Evolutionary conservation across 495 filamentous ascomycete genomes (phyloP).

Genomic region (Evernia prunastri): DNA sequence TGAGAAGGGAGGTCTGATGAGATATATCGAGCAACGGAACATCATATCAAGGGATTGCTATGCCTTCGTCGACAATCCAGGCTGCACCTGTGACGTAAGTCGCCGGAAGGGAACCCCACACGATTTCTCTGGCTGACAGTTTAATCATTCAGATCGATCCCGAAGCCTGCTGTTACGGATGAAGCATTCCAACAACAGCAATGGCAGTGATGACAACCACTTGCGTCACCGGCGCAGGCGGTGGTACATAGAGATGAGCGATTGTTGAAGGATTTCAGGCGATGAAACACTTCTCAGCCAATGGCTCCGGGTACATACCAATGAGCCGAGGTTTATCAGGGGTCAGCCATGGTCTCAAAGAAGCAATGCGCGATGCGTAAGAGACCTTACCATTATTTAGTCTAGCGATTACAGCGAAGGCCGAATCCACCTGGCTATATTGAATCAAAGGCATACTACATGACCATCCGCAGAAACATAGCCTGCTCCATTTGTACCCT

Average conservation of each 20-base stretch:
- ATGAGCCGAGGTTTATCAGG: too few species aligned
- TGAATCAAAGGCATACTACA: too few species aligned
- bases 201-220: not conserved
- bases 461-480: too few species aligned
- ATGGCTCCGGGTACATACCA: too few species aligned
- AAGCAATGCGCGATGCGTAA: too few species aligned
- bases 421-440: too few species aligned
- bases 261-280: not conserved
- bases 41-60: not conserved
- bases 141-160: not conserved
- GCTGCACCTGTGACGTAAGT: not conserved
- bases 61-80: not conserved
- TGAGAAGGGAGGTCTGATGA: not conserved
- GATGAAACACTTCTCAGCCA: too few species aligned
- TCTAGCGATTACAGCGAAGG: too few species aligned
- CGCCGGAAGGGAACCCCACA: not conserved
- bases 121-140: not conserved
- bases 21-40: not conserved
- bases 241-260: not conserved
- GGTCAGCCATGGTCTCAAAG: too few species aligned
- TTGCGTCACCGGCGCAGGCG: not conserved
- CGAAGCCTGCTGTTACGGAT: not conserved
- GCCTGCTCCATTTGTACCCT: too few species aligned
- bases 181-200: not conserved
- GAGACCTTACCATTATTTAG: too few species aligned